Conservation (phyloP, 768 basidiomycete genomes). For the Thelephora ganbajun region DNA sequence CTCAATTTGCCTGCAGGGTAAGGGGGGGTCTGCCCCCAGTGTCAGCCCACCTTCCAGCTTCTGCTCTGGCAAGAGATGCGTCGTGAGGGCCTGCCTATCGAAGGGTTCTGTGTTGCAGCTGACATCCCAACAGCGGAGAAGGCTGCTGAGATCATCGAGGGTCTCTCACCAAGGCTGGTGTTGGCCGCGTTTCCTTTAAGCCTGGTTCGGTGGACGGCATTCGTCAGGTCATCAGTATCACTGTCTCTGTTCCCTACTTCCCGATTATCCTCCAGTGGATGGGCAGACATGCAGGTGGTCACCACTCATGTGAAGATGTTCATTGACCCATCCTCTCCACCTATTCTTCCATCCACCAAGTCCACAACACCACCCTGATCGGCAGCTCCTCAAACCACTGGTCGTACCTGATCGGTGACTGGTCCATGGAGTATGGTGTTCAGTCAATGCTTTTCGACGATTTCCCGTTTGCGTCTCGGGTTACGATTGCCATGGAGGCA, state of each 20-base stretch:
- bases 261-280: slow-evolving; percentile 99
- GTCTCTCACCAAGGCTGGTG: slow-evolving; percentile 68
- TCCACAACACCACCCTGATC: no score
- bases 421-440: no score
- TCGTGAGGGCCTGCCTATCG: no score
- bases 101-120: slow-evolving; percentile 96
- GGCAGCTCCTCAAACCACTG: slow-evolving; percentile 90
- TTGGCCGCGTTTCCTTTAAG: slow-evolving; percentile 96
- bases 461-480: slow-evolving; percentile 88
- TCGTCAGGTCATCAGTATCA: slow-evolving; percentile 90
- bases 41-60: slow-evolving; percentile 93
- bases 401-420: slow-evolving; percentile 94
- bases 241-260: slow-evolving; percentile 85
- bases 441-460: slow-evolving; percentile 99
- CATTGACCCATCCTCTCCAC: no score
- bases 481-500: no score
- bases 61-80: slow-evolving; percentile 98
- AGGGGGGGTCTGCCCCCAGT: no score
- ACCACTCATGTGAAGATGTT: slow-evolving; percentile 98
- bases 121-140: slow-evolving; percentile 96
- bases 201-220: slow-evolving; percentile 96
- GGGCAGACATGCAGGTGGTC: slow-evolving; percentile 97
- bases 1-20: no score
- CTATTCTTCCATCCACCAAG: no score
- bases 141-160: slow-evolving; percentile 87